phyloP scores from a whole-genome alignment of 371 early-diverging fungal genomes.

The Apophysomyces trapeziformis region DNA sequence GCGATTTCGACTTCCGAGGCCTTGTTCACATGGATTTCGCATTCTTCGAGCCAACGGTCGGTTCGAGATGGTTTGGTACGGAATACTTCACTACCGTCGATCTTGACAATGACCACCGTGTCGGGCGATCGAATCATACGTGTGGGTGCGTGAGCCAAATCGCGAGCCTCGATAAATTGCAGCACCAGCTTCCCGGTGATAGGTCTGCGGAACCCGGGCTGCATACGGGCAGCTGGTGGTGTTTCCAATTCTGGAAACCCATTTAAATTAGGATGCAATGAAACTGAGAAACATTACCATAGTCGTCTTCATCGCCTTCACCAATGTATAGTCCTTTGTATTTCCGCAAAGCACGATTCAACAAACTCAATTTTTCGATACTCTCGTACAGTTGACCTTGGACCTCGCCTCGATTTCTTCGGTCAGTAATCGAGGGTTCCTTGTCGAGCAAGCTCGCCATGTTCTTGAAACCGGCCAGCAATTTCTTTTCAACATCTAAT shows the following conservation, averaged over 20 bases:
- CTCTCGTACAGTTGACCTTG: constrained; percentile 76
- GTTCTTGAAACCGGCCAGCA: constrained; percentile 76
- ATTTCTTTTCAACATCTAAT: constrained; percentile 90
- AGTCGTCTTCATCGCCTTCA: constrained; percentile 68
- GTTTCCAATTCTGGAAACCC: constrained; percentile 45
- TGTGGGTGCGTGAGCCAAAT: constrained; percentile 72
- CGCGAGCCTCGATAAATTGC: constrained; percentile 67
- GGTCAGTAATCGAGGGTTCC: constrained; percentile 45
- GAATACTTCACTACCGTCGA: constrained; percentile 84
- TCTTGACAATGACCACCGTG: constrained; percentile 77
- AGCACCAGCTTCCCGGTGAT: constrained; percentile 77
- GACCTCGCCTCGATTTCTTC: constrained; percentile 65
- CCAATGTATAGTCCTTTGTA: constrained; percentile 83
- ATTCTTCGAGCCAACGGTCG: constrained; percentile 84
- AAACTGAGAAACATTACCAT: constrained; percentile 27
- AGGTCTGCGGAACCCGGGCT: constrained; percentile 75
- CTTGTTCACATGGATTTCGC: constrained; percentile 84
- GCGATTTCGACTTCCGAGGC: constrained; percentile 92
- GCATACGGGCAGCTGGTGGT: constrained; percentile 52
- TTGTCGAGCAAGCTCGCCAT: constrained; percentile 59
- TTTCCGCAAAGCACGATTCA: constrained; percentile 81
- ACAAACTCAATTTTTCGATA: constrained; percentile 78
- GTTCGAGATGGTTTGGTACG: constrained; percentile 73
- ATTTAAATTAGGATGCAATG: constrained; percentile 5
- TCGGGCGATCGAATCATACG: constrained; percentile 49